These are phyloP conservation scores for Apiospora pterosperma DNA, from an alignment of 2,329 filamentous ascomycete genomes.

Conservation along the genomic window DNA sequence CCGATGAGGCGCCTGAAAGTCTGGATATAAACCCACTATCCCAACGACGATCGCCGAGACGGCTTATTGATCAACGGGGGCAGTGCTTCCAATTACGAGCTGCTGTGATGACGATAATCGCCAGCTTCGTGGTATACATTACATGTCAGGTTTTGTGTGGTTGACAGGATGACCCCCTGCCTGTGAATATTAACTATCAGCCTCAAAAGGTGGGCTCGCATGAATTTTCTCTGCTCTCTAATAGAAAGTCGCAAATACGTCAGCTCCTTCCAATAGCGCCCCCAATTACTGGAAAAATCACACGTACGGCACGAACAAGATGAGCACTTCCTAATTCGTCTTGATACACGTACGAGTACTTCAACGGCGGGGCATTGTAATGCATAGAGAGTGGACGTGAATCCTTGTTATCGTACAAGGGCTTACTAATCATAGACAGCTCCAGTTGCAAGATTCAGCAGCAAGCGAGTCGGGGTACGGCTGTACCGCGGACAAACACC, in stretches of 20 bases:
- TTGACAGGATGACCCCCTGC: too few relatives aligned
- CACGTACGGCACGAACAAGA: background rate
- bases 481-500: background rate
- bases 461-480: background rate
- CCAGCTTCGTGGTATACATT: background rate
- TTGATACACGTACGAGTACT: background rate
- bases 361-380: background rate
- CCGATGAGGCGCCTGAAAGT: background rate
- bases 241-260: background rate
- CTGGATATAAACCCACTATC: background rate
- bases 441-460: background rate
- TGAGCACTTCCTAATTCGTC: background rate
- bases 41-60: background rate
- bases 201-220: conserved; percentile 3
- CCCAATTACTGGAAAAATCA: background rate
- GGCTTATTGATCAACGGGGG: background rate
- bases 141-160: background rate
- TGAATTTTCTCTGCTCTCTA: background rate
- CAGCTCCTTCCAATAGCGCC: background rate
- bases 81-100: background rate
- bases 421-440: background rate
- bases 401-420: background rate
- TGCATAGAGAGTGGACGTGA: background rate
- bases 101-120: background rate
- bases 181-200: background rate